Evolutionary conservation across 2,329 filamentous ascomycete species (phyloP), one percentile per base, ranked within the genome.

Genomic region (Rhinocladiella mackenziei): DNA sequence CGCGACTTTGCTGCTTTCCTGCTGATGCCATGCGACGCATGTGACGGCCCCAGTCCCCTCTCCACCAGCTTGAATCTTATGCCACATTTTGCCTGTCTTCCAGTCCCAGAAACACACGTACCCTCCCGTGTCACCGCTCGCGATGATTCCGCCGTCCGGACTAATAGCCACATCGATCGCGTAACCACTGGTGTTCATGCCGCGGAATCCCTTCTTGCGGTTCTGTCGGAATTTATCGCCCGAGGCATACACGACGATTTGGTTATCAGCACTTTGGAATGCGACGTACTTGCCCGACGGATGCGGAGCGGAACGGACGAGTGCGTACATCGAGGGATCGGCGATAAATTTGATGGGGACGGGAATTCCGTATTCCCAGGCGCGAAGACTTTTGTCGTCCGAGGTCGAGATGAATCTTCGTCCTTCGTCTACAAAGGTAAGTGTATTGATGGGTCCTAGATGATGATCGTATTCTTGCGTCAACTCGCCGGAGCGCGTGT

Each of bases 21-120:
- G 86, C n/a, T 91, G 89, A 66, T 97, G 89, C 91, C 92, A 98
- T 63, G 86, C 85, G 45, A 92, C 79, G 55, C 84, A 86, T n/a
- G 88, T 87, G 42, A 96, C 76, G 5, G 54, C 54, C 10, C 44
- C 49, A n/a, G 33, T 36, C 47, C 86, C 81, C 17, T 71, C 71
- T 4, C 69, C 69, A 26, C 68, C 68, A 2, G 88, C 89, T 67
- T 85, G 80, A 54, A 98, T 80, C 75, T 97, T 97, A 69, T 95
- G 88, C 68, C 88, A 95, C 89, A 98, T 91, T 71, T 96, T 97
- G 66, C 91, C 94, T 28, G 89, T 96, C 78, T 98, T 98, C 87
- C 89, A 98, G 67, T 97, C 92, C 88, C 89, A 98, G 70, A 97
- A 96, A 67, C 86, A 94, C 35, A 95, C 81, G 60, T 80, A 96